A percentile compares a stretch with the other conserved stretches of the same genome.
These are phyloP conservation scores for Globisporangium polare DNA, from an alignment of 352 stramenopile species.

Conservation along the genomic window DNA sequence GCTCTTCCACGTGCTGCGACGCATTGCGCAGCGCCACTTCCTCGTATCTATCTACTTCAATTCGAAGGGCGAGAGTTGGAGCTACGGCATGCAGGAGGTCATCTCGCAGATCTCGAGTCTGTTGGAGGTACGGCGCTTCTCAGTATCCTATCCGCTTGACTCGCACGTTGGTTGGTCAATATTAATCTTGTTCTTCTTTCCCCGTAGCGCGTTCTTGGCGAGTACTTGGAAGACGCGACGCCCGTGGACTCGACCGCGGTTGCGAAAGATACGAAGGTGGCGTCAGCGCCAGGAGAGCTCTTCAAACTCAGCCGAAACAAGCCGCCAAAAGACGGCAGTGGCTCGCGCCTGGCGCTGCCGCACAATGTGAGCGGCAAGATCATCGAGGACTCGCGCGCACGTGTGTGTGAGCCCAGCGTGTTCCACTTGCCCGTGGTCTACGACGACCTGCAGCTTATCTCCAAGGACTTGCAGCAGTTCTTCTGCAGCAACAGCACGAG, in stretches of 20 bases:
- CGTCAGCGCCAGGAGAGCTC: constrained; percentile 23
- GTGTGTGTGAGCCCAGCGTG: constrained; percentile 68
- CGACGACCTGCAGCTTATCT: constrained; percentile 58
- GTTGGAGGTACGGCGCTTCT: constrained; percentile 36
- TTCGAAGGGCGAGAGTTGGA: constrained; percentile 50
- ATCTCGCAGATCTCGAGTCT: constrained; percentile 59
- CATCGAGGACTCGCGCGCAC: constrained; percentile 23
- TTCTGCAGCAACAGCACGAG: constrained; percentile 21
- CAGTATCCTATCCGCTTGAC: neutral
- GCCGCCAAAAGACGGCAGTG: constrained; percentile 22
- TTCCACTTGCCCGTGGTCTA: constrained; percentile 78
- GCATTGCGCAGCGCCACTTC: constrained; percentile 65
- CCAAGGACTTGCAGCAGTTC: constrained; percentile 57
- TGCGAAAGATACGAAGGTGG: constrained; percentile 19
- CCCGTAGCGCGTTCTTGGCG: constrained; percentile 43
- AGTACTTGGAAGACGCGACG: constrained; percentile 58
- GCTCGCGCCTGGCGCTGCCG: constrained; percentile 17
- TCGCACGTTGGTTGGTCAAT: neutral
- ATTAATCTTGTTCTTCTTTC: neutral
- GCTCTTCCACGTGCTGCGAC: constrained; percentile 60
- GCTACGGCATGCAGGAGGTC: constrained; percentile 67
- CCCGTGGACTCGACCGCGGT: constrained; percentile 14
- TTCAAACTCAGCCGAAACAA: constrained; percentile 73
- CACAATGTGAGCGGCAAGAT: constrained; percentile 22
- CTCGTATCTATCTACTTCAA: constrained; percentile 66